Conservation (phyloP, 345 rosid genomes). For the Gossypium mustelinum region DNA sequence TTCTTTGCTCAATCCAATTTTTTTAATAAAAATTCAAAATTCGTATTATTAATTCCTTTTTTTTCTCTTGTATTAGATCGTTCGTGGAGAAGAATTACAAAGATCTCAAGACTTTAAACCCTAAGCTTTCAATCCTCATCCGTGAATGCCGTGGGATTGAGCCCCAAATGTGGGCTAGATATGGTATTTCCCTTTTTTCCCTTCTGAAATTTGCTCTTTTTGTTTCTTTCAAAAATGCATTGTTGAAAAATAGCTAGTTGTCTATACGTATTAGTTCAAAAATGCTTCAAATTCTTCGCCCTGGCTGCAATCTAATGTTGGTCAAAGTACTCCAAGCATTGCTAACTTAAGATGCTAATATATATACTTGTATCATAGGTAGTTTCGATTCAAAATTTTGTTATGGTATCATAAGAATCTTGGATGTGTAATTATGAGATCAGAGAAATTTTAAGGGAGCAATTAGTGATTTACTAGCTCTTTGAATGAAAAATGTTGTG, state of each 20-base stretch:
- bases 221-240: not conserved
- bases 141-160: slow-evolving; percentile 76
- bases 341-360: not conserved
- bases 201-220: not conserved
- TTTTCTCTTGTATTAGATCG: slow-evolving; percentile 32
- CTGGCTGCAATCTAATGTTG: not conserved
- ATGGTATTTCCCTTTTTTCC: slow-evolving; percentile 37
- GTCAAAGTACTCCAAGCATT: not conserved
- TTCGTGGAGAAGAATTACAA: slow-evolving; percentile 84
- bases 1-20: not conserved
- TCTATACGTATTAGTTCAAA: too few species aligned
- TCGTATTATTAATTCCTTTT: not conserved
- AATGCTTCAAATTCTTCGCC: not conserved
- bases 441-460: not conserved
- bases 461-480: not conserved
- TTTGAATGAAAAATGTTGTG: not conserved
- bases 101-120: slow-evolving; percentile 81
- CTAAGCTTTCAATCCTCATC: slow-evolving; percentile 76
- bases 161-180: slow-evolving; percentile 98
- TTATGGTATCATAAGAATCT: not conserved
- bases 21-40: not conserved
- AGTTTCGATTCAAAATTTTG: not conserved
- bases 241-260: not conserved
- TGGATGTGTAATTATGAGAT: not conserved
- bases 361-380: not conserved